Base-by-base conservation (phyloP, 768 basidiomycete genomes). In the Vararia minispora region DNA sequence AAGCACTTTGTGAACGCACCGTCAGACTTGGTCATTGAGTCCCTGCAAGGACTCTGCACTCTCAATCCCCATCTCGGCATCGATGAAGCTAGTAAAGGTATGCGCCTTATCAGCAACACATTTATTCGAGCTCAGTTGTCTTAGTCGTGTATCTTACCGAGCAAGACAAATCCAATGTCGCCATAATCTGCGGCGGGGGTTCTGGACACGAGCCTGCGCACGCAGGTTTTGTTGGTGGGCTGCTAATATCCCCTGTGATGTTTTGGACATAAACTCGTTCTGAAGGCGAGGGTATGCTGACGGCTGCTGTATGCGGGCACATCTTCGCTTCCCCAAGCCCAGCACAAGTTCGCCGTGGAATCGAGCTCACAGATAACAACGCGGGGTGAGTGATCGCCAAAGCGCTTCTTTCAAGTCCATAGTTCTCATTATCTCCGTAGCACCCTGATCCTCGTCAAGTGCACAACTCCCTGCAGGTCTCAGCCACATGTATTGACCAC, bases 151-250 rank as follows among this genome's bases (percentile, higher is more conserved):
- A 79, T 50, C 58, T 74, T 36, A 61, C 71, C 18, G 47, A 59
- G n/a, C 69, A 58, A 23, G 73, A 81, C 54, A 69, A 61, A 40
- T 69, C 71, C 17, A 76, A 76, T 52, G 88, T 90, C 29, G 72
- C 81, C 2, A 63, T 90, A 11, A 65, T 90, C 49, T 87, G 82
- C 50, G 87, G 87, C 7, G 87, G 88, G 5, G 87, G 88, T 23
- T 76, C 80, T 18, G 86, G 92, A 4, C 92, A 95, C 53, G 92
- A 95, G 52, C 92, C 92, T 6, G 74, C 89, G 12, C 89, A 91
- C 59, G 74, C 86, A 4, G 84, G 76, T 2, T 91, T 84, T 49
- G 89, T 94, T n/a, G 90, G 88, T 80, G 45, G 46, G 69, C 54
- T 29, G 16, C n/a, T n/a, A n/a, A n/a, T n/a, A n/a, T 14, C 12